Percentiles rank a stretch among this genome's conserved stretches.
Conservation (phyloP, 768 basidiomycete species). For the Hypsizygus marmoreus region DNA sequence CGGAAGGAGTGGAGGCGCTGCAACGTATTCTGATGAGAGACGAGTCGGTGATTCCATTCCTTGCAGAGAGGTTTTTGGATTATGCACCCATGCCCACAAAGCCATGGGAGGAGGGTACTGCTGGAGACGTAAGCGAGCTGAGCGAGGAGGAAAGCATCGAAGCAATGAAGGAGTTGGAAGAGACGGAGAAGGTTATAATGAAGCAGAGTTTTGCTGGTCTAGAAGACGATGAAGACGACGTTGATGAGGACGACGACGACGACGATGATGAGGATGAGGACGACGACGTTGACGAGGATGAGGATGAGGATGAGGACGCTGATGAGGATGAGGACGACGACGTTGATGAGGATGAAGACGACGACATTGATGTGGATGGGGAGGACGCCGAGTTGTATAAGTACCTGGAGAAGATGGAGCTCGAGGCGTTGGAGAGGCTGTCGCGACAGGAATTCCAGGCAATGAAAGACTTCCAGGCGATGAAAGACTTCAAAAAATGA, state of each 20-base stretch:
- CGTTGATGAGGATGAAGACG: slow-evolving; percentile 11
- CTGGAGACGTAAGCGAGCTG: not conserved
- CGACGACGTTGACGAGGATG: not conserved
- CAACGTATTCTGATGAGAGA: slow-evolving; percentile 30
- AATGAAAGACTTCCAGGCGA: no score
- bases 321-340: slow-evolving; percentile 13
- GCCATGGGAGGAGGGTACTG: slow-evolving; percentile 12
- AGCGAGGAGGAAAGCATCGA: not conserved
- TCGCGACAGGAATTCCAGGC: not conserved
- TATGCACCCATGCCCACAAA: slow-evolving; percentile 28
- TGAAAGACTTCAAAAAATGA: not conserved
- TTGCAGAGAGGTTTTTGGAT: slow-evolving; percentile 29
- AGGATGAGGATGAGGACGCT: not conserved
- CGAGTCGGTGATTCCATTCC: slow-evolving; percentile 30
- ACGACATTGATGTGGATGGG: not conserved
- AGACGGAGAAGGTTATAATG: slow-evolving; percentile 1
- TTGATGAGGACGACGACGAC: no score
- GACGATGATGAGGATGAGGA: no score
- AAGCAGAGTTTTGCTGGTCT: no score
- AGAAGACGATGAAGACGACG: no score
- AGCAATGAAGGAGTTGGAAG: slow-evolving; percentile 2
- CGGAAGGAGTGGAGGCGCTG: slow-evolving; percentile 28
- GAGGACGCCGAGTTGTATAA: not conserved
- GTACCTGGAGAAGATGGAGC: not conserved
- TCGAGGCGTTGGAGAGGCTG: not conserved